These are phyloP conservation scores for Termitomyces sp. DNA, from an alignment of 768 basidiomycete species.

Conservation along the genomic window DNA sequence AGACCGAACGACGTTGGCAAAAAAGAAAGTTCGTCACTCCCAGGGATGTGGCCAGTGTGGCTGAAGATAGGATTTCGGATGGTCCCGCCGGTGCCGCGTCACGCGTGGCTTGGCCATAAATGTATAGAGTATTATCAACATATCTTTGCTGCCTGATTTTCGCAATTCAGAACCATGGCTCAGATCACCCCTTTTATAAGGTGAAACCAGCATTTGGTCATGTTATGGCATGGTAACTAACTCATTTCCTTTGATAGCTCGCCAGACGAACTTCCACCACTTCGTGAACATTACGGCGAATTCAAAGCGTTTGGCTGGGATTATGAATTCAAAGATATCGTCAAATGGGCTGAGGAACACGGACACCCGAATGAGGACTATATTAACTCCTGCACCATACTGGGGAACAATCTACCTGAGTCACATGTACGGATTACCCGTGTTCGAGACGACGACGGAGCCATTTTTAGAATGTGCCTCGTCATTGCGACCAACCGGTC, in stretches of 20 bases:
- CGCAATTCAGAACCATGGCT: too few species aligned
- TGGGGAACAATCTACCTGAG: background rate
- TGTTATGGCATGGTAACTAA: too few species aligned
- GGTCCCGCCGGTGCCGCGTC: too few species aligned
- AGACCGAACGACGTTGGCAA: background rate
- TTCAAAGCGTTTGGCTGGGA: background rate
- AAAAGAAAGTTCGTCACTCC: background rate
- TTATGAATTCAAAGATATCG: background rate
- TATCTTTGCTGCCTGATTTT: too few species aligned
- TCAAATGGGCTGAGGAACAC: background rate
- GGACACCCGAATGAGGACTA: background rate
- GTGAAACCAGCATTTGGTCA: too few species aligned
- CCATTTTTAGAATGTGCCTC: background rate
- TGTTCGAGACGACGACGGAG: background rate
- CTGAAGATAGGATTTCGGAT: too few species aligned
- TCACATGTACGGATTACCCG: background rate
- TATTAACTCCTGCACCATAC: background rate
- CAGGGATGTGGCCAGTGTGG: too few species aligned
- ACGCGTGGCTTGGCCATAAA: too few species aligned
- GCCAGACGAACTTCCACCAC: background rate
- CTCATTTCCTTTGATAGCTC: too few species aligned
- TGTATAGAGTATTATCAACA: too few species aligned
- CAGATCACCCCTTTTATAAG: too few species aligned
- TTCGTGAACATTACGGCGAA: background rate
- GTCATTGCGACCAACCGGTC: background rate